Conservation (phyloP, 768 basidiomycete species). For the Tubosaeta sp. region DNA sequence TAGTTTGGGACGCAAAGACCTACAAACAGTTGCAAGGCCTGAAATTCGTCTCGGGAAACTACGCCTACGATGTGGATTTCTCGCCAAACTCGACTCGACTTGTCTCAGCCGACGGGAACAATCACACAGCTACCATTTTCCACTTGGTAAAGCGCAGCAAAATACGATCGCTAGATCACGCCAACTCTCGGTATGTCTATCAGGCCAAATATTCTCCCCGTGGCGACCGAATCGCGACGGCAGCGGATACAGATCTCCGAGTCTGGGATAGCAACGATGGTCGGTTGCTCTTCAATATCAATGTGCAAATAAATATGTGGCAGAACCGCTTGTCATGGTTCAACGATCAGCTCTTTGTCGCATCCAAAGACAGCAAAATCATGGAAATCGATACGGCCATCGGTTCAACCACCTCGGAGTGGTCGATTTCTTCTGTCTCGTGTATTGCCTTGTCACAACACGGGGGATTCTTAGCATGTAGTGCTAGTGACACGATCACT, state of each 20-base stretch:
- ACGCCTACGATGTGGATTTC: not conserved
- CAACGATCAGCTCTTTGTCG: not conserved
- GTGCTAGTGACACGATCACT: not conserved
- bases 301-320: not conserved
- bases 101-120: not conserved
- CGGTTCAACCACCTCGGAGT: not conserved
- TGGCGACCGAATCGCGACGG: not conserved
- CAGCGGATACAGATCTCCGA: not conserved
- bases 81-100: not conserved
- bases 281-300: not conserved
- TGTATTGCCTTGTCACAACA: not conserved
- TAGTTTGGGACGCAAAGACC: not conserved
- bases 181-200: no score
- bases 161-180: no score
- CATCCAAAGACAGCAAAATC: not conserved
- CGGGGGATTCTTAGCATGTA: not conserved
- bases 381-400: not conserved
- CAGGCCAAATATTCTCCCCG: not conserved
- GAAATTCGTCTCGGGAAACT: not conserved
- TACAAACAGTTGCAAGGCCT: not conserved
- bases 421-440: not conserved
- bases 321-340: constrained; percentile 7
- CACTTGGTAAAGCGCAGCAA: no score
- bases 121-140: not conserved
- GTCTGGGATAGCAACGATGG: constrained; percentile 1